Conservation (phyloP, 2,329 filamentous ascomycete species). For the Colletotrichum incanum region DNA sequence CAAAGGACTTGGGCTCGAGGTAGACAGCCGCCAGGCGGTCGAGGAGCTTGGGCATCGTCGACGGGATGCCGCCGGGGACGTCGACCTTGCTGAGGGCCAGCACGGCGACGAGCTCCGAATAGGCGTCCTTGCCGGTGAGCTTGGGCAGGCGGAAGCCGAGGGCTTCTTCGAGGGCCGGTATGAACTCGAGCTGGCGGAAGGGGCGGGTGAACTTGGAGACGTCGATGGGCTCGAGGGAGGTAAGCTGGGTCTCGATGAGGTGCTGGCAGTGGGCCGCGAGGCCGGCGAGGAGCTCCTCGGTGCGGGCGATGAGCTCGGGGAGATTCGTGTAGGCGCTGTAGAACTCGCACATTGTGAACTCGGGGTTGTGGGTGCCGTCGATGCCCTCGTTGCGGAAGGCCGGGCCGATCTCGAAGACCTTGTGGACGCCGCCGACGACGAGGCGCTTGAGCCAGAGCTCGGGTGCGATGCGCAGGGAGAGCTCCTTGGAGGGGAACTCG, state of each 20-base stretch:
- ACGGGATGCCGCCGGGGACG: conserved; percentile 73
- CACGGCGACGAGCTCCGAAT: conserved; percentile 68
- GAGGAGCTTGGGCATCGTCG: conserved; percentile 78
- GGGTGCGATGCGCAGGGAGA: conserved; percentile 90
- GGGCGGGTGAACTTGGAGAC: conserved; percentile 65
- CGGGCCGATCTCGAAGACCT: conserved; percentile 93
- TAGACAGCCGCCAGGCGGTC: conserved; percentile 84
- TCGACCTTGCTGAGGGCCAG: conserved; percentile 72
- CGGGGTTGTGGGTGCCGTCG: conserved; percentile 93
- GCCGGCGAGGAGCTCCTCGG: conserved; percentile 78
- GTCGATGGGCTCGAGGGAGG: conserved; percentile 64
- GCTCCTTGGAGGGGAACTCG: conserved; percentile 79
- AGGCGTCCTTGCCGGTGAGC: conserved; percentile 69
- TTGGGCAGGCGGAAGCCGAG: conserved; percentile 78
- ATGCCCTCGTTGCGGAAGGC: conserved; percentile 95
- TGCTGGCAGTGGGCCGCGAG: conserved; percentile 68
- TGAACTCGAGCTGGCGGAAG: conserved; percentile 83
- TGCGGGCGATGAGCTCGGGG: conserved; percentile 80
- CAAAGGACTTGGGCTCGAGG: conserved; percentile 82
- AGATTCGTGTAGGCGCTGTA: conserved; percentile 90
- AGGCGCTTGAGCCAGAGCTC: conserved; percentile 96
- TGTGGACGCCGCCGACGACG: conserved; percentile 89
- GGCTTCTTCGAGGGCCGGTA: conserved; percentile 81
- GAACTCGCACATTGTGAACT: conserved; percentile 98
- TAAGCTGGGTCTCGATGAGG: conserved; percentile 61